Base-by-base conservation (phyloP, 495 filamentous ascomycete species). In the Tuber borchii region DNA sequence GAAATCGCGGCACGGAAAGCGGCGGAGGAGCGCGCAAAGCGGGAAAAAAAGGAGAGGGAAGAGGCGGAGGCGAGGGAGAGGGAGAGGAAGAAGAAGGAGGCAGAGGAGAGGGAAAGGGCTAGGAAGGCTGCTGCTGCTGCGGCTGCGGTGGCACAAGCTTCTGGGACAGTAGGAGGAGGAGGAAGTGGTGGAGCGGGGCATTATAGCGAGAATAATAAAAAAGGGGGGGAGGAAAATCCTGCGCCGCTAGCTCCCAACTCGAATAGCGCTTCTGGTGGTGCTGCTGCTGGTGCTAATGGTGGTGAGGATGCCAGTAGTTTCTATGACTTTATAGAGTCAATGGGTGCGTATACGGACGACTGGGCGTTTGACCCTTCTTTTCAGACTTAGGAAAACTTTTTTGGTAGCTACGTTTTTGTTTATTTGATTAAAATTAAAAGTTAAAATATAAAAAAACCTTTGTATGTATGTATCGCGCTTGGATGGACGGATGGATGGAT, bases 321-420 rank as follows among this genome's bases (percentile, higher is more conserved):
- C 46, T 65, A 79, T 12, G 78, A 79, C 34, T 79, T 79, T 26
- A 31, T 79, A 73, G 78, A 73, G n/a, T 70, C 44, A 6, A 48
- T 79, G 1, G 77, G 9, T 68, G 78, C 61, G 1, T 70, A 77
- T 17, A 79, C 79, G 76, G 72, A 22, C 12, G 78, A 75, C 34
- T 1, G 31, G 31, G 51, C 69, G 70, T 70, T 79, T 37, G 77
- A 78, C 45, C 70, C 78, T 75, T 17, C 34, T 43, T 79, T 78
- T 51, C 70, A 70, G 7, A 75, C 76, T 9, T 79, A 69, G 71
- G 12, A n/a, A 43, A 43, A 19, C n/a, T 31, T 65, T 65, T 65
- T 17, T 10, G 16, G 17, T 16, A 65, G 31, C 1, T 12, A 31
- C 12, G 10, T 65, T 31, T 65, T 31, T 4, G 48, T 26, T 56